Evolutionary conservation across 805 yeast genomes (phyloP).

Genomic region (Peterozyma xylosa): DNA sequence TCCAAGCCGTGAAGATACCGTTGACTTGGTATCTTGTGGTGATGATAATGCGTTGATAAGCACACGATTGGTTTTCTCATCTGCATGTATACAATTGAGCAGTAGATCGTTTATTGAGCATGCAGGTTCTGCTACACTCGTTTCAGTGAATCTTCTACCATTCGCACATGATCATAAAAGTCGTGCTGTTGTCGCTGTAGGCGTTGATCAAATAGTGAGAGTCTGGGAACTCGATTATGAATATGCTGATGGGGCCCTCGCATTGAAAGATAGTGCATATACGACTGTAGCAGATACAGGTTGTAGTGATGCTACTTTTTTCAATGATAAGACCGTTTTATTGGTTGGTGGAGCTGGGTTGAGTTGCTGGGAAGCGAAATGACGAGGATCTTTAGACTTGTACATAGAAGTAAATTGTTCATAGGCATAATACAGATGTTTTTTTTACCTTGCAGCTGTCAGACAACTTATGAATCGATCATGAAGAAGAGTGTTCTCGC

Average conservation of each 20-base stretch:
- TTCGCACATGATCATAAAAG: slow-evolving; percentile 8
- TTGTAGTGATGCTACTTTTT: slow-evolving; percentile 36
- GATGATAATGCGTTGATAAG: slow-evolving; percentile 76
- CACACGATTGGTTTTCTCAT: slow-evolving; percentile 25
- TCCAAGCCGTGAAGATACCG: slow-evolving; percentile 3
- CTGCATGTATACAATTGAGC: slow-evolving; percentile 17
- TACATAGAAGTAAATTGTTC: too few relatives aligned
- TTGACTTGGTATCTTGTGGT: slow-evolving; percentile 67
- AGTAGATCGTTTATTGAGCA: slow-evolving; percentile 28
- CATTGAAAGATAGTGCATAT: slow-evolving; percentile 34
- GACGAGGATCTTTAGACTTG: too few relatives aligned
- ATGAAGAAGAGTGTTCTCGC: background rate
- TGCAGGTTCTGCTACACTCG: slow-evolving; percentile 87
- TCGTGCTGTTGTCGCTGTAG: slow-evolving; percentile 44
- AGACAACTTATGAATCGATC: background rate
- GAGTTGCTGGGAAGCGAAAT: slow-evolving; percentile 36
- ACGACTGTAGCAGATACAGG: slow-evolving; percentile 93
- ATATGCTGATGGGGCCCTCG: slow-evolving; percentile 16
- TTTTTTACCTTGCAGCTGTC: background rate
- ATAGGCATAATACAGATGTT: background rate
- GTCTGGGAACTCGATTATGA: slow-evolving; percentile 45
- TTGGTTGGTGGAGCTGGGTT: slow-evolving; percentile 80
- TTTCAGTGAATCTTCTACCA: slow-evolving; percentile 41
- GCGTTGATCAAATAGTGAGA: slow-evolving; percentile 78
- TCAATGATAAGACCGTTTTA: slow-evolving; percentile 23